phyloP scores from a whole-genome alignment of 306 rosid genomes.

The Clitoria ternatea region DNA sequence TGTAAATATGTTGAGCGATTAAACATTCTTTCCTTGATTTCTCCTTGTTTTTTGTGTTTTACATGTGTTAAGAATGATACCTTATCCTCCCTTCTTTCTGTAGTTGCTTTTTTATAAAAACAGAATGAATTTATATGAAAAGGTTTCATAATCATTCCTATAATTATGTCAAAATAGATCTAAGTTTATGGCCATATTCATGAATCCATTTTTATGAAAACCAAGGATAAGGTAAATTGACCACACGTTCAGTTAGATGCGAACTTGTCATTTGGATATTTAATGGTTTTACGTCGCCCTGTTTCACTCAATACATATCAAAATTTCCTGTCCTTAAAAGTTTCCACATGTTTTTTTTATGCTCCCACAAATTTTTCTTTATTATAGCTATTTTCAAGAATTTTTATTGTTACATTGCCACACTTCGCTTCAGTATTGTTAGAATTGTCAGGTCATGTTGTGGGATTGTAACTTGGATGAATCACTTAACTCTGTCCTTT shows the following conservation, averaged over 20 bases:
- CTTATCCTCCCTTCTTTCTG: not conserved
- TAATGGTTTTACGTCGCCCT: not conserved
- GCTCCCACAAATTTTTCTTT: not conserved
- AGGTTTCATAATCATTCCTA: not conserved
- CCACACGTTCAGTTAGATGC: not conserved
- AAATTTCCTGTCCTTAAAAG: not conserved
- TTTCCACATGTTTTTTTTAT: not conserved
- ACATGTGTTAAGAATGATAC: not conserved
- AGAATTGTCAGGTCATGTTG: not conserved
- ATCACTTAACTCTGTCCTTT: not conserved
- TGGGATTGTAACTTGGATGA: not conserved
- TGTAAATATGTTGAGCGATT: not conserved
- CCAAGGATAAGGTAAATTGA: not conserved
- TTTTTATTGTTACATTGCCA: not conserved
- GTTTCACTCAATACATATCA: not conserved
- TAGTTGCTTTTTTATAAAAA: not conserved
- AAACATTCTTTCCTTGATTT: not conserved
- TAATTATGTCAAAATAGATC: not conserved
- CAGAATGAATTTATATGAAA: not conserved
- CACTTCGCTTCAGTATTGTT: not conserved
- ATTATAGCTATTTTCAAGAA: not conserved
- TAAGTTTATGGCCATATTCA: not conserved
- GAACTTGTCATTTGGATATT: not conserved
- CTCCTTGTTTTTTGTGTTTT: not conserved
- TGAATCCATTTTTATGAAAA: not conserved